Evolutionary conservation across 2,329 filamentous ascomycete genomes (phyloP), one percentile per base, ranked within the genome.

Genomic region (Cryphonectria nitschkei): DNA sequence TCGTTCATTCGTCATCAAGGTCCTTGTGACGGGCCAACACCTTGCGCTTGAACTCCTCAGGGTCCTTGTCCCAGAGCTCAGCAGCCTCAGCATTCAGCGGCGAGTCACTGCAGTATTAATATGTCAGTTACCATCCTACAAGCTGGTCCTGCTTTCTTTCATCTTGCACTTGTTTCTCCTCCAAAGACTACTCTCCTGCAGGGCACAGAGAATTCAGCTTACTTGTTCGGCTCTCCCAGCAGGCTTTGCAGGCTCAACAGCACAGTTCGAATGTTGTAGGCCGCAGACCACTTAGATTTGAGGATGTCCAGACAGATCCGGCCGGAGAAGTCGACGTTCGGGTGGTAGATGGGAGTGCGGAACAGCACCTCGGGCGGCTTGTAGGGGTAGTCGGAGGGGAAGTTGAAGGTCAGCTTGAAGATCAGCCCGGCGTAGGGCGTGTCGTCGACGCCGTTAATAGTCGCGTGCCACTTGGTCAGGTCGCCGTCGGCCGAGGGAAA

Each of bases 291-390:
- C 85, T 98, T 98, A 82, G 98, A 96, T 87, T 98, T 98, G 75
- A 99, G 87, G 76, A 99, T 99, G 79, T 99, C 97, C 73, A 99
- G 87, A 81, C 96, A 99, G 82, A 99, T 99, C 70, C 96, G 89
- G 56, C 96, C 96, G 3, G 93, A 95, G 84, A 99, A 98, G 84
- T 99, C 96, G 76, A 99, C 93, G 77, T 99, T 99, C 68, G 96
- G 96, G 82, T 99, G 96, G 86, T 98, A 99, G 83, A 99, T 98
- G 52, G 96, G 96, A 8, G 97, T 99, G 85, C 95, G 97, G 90
- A 98, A 99, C 72, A 97, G 88, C 26, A 99, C 96, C 2, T 92
- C 94, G 0, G 96, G 96, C 32, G 96, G 89, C 1, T 91, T 89
- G 81, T 98, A 98, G 13, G 96, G 96, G 80, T 99, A 99, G 84